Evolutionary conservation across 352 stramenopile genomes (phyloP), one percentile per base, ranked within the genome.

Genomic region (Phytopythium vexans): DNA sequence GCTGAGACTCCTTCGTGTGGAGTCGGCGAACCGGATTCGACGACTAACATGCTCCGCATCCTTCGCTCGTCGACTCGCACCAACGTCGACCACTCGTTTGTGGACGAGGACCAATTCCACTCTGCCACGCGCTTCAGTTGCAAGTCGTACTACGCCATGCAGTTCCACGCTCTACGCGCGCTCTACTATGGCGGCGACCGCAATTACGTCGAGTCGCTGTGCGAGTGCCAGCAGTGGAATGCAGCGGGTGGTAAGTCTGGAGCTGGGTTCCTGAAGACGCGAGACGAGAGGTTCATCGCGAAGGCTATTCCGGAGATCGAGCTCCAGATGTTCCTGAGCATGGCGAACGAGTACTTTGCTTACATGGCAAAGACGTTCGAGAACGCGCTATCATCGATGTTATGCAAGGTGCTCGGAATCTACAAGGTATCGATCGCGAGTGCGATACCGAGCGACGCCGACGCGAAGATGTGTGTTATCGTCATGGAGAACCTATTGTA

Each of bases 401-500:
- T 95, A 16, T 92, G 81, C 45, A 95, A 95, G 63, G 83, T 93
- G 35, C 72, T 95, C 0, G 85, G 85, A 1, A 87, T 93, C 45
- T 95, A 95, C 72, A 93, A 93, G 56, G 74, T 93, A 2, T 83
- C 80, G 1, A 91, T 89, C 42, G 82, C 77, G 32, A 77, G 77
- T 39, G 61, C 59, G 27, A 66, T 50, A 10, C 70, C 84, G 39
- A 73, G 73, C 6, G 79, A 88, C 3, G 72, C 57, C 10, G 82
- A 95, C 41, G 70, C 83, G 56, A 89, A 82, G 49, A 92, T 94
- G 80, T 94, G 82, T 52, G 76, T 95, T 27, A 70, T 95, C 31
- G 86, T 94, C 10, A 95, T 94, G 83, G 86, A 95, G 45, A 95
- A 95, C 60, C 62, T 95, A 33, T 77, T 89, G 48, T 95, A 95